phyloP scores from a whole-genome alignment of 1,284 basidiomycete genomes.

The Xerocomus amazonicus region DNA sequence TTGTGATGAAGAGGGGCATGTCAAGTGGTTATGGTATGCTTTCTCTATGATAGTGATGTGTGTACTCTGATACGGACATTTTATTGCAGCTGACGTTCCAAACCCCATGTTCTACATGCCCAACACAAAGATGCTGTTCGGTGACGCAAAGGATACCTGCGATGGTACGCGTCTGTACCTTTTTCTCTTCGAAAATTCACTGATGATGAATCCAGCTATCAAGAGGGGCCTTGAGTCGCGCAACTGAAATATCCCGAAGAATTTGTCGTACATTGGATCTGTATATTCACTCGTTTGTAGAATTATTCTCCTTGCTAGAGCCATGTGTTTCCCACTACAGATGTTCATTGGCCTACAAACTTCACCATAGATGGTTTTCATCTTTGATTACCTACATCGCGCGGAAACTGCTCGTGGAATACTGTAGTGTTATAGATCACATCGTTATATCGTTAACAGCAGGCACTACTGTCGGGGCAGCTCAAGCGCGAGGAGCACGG shows the following conservation, averaged over 20 bases:
- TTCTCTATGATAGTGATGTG: slow-evolving; percentile 4
- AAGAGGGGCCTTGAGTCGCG: slow-evolving; percentile 52
- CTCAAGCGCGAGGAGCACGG: slow-evolving; percentile 6
- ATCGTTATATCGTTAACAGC: slow-evolving; percentile 27
- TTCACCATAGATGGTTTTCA: background rate
- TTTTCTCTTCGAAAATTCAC: slow-evolving; percentile 7
- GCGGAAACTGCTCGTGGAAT: slow-evolving; percentile 14
- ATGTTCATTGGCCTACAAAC: background rate
- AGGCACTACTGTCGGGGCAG: slow-evolving; percentile 12
- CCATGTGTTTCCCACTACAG: background rate
- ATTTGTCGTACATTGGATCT: slow-evolving; percentile 9
- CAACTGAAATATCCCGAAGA: slow-evolving; percentile 14
- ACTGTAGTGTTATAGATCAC: slow-evolving; percentile 31
- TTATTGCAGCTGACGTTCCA: slow-evolving; percentile 67
- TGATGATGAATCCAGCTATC: slow-evolving; percentile 40
- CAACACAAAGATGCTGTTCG: slow-evolving; percentile 84
- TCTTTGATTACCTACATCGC: slow-evolving; percentile 7
- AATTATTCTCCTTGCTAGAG: slow-evolving; percentile 4
- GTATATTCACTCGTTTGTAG: slow-evolving; percentile 22
- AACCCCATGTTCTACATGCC: slow-evolving; percentile 90
- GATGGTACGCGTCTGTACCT: slow-evolving; percentile 53
- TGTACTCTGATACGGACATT: slow-evolving; percentile 4
- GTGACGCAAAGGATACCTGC: slow-evolving; percentile 83
- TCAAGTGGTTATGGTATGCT: slow-evolving; percentile 73
- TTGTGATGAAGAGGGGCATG: slow-evolving; percentile 88